Evolutionary conservation across 768 basidiomycete genomes (phyloP), one percentile per base, ranked within the genome.

Genomic region (Dacryopinax primogenitus): DNA sequence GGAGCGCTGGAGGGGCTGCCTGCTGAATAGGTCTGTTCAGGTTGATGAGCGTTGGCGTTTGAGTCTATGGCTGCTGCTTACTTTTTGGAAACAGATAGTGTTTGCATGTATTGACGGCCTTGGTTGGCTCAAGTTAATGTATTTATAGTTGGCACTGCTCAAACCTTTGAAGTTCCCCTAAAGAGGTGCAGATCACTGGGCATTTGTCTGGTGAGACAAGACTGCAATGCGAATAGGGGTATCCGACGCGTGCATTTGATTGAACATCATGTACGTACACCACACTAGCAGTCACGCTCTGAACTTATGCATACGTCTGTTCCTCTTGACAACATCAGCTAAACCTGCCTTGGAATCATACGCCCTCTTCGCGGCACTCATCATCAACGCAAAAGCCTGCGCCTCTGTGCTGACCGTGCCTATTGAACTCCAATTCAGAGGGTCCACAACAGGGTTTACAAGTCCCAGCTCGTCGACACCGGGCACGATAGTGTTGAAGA

Each of bases 371-470:
- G 71, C 74, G 1, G 69, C 68, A 68, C 74, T 72, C 33, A 72
- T 73, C 62, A 75, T 64, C 16, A 74, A 62, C 9, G 73, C 67
- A 63, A 75, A 75, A 16, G 68, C 70, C 64, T 75, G 74, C 1
- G 71, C 74, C 63, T 75, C 74, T 1, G 69, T 76, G 71, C 65
- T 75, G 62, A 66, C 63, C 23, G 65, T 65, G 15, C 74, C 76
- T 33, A 71, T 70, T 11, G 68, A 66, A 62, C 64, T 63, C 70
- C 76, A 78, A 44, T 67, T 68, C 26, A 75, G 67, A 1, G 78
- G 77, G 66, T 79, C 71, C 33, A 77, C 76, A 3, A 77, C 73
- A 18, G 76, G 74, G 23, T 71, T 74, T 18, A 78, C 64, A 47
- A 72, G 71, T 28, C 78, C 78, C 4, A 76, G 72, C 32, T 75